Conservation (phyloP, 140 eudicot genomes). For the Oenanthe javanica region DNA sequence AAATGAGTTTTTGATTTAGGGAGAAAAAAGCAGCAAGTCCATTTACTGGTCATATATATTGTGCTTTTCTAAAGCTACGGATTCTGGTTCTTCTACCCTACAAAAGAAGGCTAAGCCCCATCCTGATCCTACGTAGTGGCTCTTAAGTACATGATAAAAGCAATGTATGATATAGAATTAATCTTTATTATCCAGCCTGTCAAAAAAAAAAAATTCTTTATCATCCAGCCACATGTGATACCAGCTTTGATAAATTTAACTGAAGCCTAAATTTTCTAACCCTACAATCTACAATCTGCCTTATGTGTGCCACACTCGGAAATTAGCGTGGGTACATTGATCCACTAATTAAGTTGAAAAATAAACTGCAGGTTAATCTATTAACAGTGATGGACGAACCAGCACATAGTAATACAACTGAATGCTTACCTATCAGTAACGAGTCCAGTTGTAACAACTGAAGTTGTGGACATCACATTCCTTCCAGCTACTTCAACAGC, state of each 20-base stretch:
- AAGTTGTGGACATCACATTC: slow-evolving; percentile 76
- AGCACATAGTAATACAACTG: background rate
- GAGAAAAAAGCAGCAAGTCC: background rate
- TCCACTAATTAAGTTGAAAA: background rate
- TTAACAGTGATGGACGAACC: background rate
- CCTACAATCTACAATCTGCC: background rate
- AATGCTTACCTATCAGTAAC: slow-evolving; percentile 54
- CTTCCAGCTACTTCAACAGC: slow-evolving; percentile 91
- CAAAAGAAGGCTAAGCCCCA: background rate
- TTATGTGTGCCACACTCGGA: background rate
- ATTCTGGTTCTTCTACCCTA: background rate
- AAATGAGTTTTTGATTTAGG: background rate
- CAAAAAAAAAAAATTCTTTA: too few species aligned
- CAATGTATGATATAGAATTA: background rate
- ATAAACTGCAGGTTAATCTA: background rate
- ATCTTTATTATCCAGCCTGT: too few species aligned
- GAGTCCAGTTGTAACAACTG: slow-evolving; percentile 70
- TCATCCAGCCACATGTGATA: background rate
- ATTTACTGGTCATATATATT: background rate
- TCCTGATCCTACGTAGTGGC: too few species aligned
- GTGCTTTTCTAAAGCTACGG: background rate
- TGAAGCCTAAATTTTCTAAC: too few species aligned
- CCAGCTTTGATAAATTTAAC: background rate
- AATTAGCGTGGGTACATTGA: background rate
- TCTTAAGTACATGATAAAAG: too few species aligned